Base-by-base conservation (phyloP, 768 basidiomycete genomes). In the Daedaleopsis sinensis region DNA sequence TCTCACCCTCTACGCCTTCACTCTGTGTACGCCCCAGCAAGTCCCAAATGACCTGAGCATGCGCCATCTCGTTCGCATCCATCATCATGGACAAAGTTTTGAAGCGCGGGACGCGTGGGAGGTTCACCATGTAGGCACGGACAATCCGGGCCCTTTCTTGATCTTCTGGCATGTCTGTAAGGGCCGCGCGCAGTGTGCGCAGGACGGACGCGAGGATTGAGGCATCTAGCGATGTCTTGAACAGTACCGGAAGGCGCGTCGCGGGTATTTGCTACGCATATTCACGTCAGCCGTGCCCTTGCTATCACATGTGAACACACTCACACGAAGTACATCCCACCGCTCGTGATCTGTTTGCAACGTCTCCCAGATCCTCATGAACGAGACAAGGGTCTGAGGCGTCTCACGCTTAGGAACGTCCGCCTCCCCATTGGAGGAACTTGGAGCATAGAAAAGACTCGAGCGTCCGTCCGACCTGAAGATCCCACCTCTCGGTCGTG, bases 201-300 rank as follows among this genome's bases (percentile, higher is more conserved):
- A 93, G 70, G 21, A 93, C 77, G 1, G 84, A 82, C 2, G 78
- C 77, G 18, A 94, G 80, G 27, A 90, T 67, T 1, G 78, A 67
- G 0, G 92, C 83, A 47, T 93, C 92, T 36, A 94, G 78, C 0
- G 90, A 90, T 0, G 79, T 84, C 66, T 88, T 81, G 74, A 90
- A 91, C 42, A 94, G 72, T 1, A 77, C 65, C 0, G 90, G 89
- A 27, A 93, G 71, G 18, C 76, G 74, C 9, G 76, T 50, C 0
- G 91, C 84, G 0, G 82, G 74, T 47, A 92, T 79, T 37, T 76
- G 78, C 88, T 92, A 58, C 36, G 65, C 6, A 23, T 15, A 21
- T 36, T 21, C n/a, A 43, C 4, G 52, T 48, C 38, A 49, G 32
- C 47, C 2, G 3, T 13, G 8, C 13, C 13, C 21, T 21, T 42